Evolutionary conservation across 768 basidiomycete genomes (phyloP), one percentile per base, ranked within the genome.

Genomic region (Leccinellum albellum): DNA sequence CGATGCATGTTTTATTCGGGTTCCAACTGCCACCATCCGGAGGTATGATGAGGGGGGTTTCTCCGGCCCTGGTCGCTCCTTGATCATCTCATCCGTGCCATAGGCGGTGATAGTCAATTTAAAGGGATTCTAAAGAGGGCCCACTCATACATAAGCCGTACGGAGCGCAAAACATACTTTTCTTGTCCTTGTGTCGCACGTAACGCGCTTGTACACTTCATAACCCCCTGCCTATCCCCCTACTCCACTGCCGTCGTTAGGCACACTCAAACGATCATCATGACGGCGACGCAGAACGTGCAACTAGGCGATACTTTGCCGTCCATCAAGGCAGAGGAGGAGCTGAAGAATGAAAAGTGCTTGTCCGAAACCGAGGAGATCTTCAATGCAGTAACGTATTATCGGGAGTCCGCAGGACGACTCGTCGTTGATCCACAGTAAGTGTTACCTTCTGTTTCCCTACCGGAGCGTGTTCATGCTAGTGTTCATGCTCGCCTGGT

Each of bases 391-490:
- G 51, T 65, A 21, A 53, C 67, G 0, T 83, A 81, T 56, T 83
- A 86, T 50, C 83, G 85, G 58, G 66, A 75, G 14, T 72, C 75
- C 56, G 83, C 82, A 1, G 86, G 85, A 13, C 75, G 86, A 20
- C 70, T 87, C 44, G 81, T 87, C 51, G 73, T 87, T 15, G 84
- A 87, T 66, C 85, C 85, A 14, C 71, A 75, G 85, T 84, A 56
- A 20, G 82, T 76, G 33, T 20, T 20, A 31, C 21, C 9, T 7
- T 4, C 7, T n/a, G 3, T 14, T 6, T 8, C 23, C 28, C 1
- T 15, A 48, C 23, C 15, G 45, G 26, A 17, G 23, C 24, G 14
- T 17, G 15, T 21, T 28, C n/a, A 46, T 24, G 45, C 12, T 6
- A 6, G 17, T 42, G 20, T 6, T 10, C 24, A 24, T n/a, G 45